Base-by-base conservation (phyloP, 1,139 yeast genomes). In the Hemisphaericaspora lyxosophila region DNA sequence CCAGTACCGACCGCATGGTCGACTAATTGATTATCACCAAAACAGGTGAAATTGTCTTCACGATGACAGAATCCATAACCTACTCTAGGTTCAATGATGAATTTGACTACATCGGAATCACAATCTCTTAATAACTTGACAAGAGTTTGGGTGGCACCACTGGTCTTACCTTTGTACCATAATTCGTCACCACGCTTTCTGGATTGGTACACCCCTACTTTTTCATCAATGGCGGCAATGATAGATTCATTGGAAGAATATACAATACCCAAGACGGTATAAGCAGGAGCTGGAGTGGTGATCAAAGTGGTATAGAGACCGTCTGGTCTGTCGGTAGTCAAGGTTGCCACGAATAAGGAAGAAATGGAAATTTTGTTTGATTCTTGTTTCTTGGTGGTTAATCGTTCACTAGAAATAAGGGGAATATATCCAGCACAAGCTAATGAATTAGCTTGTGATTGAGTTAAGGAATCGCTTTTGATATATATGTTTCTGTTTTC, bases 151-250 rank as follows among this genome's bases (percentile, higher is more conserved):
- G 95, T 87, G 36, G 96, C 96, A 8, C 98, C 98, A 24, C 95
- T 85, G 4, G 96, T 86, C 42, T 85, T 85, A 26, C 98, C 99
- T 62, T 92, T 92, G 62, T 85, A 86, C 98, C 99, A 92, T 43
- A 92, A 73, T 42, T 70, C 76, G 17, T 94, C 88, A 44, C 84
- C 82, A 48, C 88, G 78, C 48, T 83, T 82, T 51, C 98, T 82
- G 5, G 96, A 88, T 62, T 86, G 97, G 63, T 92, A 92, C 7
- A 92, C 96, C 36, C 99, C 99, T 11, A 86, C 80, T 34, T 80
- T 77, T 27, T 87, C 85, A 43, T 80, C 78, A 49, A 92, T 76
- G 4, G 97, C 92, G 51, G 86, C 94, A 35, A 74, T 66, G 49
- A 94, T 80, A 26, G 96, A 87, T 47, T 82, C 90, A 30, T 66